Percentiles rank a stretch among this genome's conserved stretches.
phyloP scores from a whole-genome alignment of 192 early-diverging fungal species.

The Thoreauomyces humboldtii region DNA sequence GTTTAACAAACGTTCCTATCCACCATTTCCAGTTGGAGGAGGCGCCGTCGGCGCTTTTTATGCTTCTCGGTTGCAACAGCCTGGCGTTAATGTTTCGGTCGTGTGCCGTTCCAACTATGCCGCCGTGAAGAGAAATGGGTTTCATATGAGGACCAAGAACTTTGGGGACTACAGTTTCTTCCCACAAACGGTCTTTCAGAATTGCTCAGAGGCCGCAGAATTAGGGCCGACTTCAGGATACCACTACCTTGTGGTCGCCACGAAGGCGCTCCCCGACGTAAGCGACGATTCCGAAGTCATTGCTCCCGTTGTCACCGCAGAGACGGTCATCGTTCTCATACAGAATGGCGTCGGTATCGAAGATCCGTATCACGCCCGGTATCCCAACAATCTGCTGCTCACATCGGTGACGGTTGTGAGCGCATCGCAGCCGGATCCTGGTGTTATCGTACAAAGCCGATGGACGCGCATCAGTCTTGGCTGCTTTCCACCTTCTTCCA shows the following conservation, averaged over 20 bases:
- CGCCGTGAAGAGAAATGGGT: slow-evolving; percentile 11
- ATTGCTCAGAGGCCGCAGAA: slow-evolving; percentile 11
- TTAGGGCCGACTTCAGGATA: neutral
- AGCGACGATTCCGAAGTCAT: slow-evolving; percentile 17
- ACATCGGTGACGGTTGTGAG: slow-evolving; percentile 20
- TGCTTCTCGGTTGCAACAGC: slow-evolving; percentile 24
- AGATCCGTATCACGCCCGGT: slow-evolving; percentile 2
- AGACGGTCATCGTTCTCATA: slow-evolving; percentile 21
- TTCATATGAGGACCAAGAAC: slow-evolving; percentile 10
- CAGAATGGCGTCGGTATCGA: slow-evolving; percentile 40
- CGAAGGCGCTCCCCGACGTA: slow-evolving; percentile 28
- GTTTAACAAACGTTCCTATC: too few species aligned
- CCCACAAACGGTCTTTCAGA: slow-evolving; percentile 15
- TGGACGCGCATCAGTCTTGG: slow-evolving; percentile 29
- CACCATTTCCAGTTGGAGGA: slow-evolving; percentile 30
- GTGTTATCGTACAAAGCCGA: slow-evolving; percentile 19
- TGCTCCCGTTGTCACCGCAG: slow-evolving; percentile 18
- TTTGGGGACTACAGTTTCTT: slow-evolving; percentile 27
- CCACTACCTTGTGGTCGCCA: slow-evolving; percentile 30
- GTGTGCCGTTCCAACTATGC: slow-evolving; percentile 36
- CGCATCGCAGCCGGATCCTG: slow-evolving; percentile 18
- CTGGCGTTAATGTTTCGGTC: slow-evolving; percentile 18
- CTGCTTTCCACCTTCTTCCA: too few species aligned
- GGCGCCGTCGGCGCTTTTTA: slow-evolving; percentile 31
- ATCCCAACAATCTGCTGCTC: slow-evolving; percentile 10